A percentile compares a stretch with the other conserved stretches of the same genome.
Conservation (phyloP, 106 monocot genomes). For the Amphibolis antarctica region DNA sequence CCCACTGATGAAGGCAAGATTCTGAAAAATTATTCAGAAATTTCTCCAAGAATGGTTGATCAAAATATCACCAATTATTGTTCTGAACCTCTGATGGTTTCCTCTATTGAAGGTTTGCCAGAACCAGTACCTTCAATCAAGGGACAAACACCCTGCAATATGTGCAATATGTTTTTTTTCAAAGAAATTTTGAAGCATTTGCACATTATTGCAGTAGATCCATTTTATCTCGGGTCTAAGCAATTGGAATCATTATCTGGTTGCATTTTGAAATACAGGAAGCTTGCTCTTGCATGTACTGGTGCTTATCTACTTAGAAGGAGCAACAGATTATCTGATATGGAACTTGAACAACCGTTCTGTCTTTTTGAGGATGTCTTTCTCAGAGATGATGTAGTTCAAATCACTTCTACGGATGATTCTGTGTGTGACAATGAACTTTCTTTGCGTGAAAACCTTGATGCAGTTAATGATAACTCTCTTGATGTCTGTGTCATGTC, state of each 20-base stretch:
- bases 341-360: neutral
- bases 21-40: neutral
- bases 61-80: neutral
- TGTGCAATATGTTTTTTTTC: neutral
- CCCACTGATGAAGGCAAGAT: neutral
- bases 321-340: neutral
- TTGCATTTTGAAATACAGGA: conserved; percentile 2
- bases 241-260: neutral
- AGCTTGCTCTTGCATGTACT: neutral
- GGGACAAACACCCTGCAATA: neutral
- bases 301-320: neutral
- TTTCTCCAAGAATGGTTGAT: neutral
- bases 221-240: neutral
- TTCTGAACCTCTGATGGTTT: neutral
- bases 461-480: neutral
- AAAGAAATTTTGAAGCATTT: neutral
- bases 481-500: neutral
- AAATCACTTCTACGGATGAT: neutral
- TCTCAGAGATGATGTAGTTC: neutral
- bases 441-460: neutral
- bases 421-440: neutral
- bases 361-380: neutral
- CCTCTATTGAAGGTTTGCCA: neutral
- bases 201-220: conserved; percentile 10
- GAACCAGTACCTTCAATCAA: neutral